These are phyloP conservation scores for Globisporangium abappressorium DNA, from an alignment of 352 stramenopile species.

Conservation along the genomic window DNA sequence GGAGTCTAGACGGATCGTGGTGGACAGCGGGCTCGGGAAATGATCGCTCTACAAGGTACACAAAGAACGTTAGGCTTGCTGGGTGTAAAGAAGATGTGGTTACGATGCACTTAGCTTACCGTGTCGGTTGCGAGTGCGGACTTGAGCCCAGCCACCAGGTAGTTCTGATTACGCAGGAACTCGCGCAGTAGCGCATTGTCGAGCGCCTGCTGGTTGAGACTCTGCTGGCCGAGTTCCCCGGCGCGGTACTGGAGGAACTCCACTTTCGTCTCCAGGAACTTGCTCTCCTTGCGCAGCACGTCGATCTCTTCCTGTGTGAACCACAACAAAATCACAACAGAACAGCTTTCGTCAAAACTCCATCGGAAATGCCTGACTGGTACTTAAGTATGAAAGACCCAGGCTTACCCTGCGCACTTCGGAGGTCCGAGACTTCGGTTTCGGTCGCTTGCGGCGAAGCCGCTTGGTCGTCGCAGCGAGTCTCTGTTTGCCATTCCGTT, in stretches of 20 bases:
- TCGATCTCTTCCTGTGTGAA: background rate
- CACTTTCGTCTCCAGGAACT: background rate
- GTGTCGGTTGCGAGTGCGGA: background rate
- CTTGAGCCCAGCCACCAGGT: background rate
- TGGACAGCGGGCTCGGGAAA: background rate
- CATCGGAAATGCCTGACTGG: no score
- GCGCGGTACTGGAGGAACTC: constrained; percentile 4
- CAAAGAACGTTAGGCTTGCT: background rate
- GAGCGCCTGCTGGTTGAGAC: background rate
- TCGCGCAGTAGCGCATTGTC: background rate
- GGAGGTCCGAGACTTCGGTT: background rate
- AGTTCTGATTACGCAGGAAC: background rate
- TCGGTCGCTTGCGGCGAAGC: background rate
- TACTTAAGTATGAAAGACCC: background rate
- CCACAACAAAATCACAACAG: no score
- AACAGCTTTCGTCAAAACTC: no score
- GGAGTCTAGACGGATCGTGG: background rate
- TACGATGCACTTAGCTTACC: background rate
- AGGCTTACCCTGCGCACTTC: background rate
- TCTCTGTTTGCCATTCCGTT: background rate
- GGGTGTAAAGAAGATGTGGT: no score
- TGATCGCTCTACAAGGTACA: background rate
- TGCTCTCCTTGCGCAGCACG: background rate
- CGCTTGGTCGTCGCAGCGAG: background rate
- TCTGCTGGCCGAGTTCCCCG: background rate